phyloP scores from a whole-genome alignment of 306 rosid genomes.

The Trichosanthes truncata region DNA sequence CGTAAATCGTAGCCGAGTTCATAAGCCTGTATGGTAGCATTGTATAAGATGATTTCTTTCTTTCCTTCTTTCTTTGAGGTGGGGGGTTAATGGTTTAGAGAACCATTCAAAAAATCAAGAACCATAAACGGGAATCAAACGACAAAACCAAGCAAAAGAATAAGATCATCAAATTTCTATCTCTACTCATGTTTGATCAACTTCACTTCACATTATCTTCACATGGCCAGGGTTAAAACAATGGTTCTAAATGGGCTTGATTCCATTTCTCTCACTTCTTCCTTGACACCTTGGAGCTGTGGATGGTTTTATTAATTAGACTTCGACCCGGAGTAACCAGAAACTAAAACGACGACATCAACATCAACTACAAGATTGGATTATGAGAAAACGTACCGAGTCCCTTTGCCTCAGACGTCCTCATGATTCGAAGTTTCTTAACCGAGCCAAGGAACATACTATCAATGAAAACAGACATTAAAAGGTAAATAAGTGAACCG shows the following conservation, averaged over 20 bases:
- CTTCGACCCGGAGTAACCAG: neutral
- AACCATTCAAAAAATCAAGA: slow-evolving; percentile 21
- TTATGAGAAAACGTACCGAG: slow-evolving; percentile 31
- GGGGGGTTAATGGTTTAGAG: neutral
- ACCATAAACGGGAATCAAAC: slow-evolving; percentile 29
- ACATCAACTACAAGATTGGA: neutral
- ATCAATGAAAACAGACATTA: neutral
- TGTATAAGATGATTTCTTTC: slow-evolving; percentile 26
- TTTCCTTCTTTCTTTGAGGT: neutral
- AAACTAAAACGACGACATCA: neutral
- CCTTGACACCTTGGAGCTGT: slow-evolving; percentile 52
- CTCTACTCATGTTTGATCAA: slow-evolving; percentile 30
- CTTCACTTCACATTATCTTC: slow-evolving; percentile 24
- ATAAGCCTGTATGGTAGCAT: slow-evolving; percentile 24
- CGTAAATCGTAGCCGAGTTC: neutral
- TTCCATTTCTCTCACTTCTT: slow-evolving; percentile 39
- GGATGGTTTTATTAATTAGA: neutral
- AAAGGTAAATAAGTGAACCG: neutral
- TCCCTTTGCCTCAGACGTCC: slow-evolving; percentile 61
- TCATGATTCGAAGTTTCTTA: slow-evolving; percentile 70
- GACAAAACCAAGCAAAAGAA: slow-evolving; percentile 25
- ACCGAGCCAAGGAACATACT: slow-evolving; percentile 65
- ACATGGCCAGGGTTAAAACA: slow-evolving; percentile 15
- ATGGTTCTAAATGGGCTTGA: slow-evolving; percentile 30
- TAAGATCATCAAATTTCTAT: slow-evolving; percentile 26